Evolutionary conservation across 1,284 basidiomycete genomes (phyloP), one percentile per base, ranked within the genome.

Genomic region (Trametes versicolor): DNA sequence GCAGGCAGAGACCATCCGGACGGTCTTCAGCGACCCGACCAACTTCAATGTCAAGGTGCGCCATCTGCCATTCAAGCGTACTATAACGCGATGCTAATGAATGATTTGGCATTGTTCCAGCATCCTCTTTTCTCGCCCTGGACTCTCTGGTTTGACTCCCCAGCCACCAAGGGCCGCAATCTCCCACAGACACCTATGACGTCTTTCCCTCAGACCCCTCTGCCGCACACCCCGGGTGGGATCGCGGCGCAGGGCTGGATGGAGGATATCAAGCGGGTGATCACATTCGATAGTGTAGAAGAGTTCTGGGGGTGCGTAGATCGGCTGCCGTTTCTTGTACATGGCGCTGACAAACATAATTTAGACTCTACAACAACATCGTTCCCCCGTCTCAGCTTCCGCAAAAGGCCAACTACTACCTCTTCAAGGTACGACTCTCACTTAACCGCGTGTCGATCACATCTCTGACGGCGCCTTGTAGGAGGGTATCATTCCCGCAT

Each of bases 131-230:
- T 88, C 79, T 95, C 95, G 37, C 83, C 91, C n/a, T 98, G 96
- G 96, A 98, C 95, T 7, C 89, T 98, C 51, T 98, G 95, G 95
- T 98, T 97, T 77, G 96, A 98, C 77, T 97, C 96, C 54, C 95
- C 95, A 3, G 86, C 88, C 54, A 95, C 94, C 54, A 97, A 97
- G 79, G 90, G 90, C 62, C 87, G 92, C 64, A 93, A 92, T 78
- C 83, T 96, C 39, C 94, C 95, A 39, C 94, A 95, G 79, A 95
- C 94, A 25, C 93, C 92, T 61, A 80, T 91, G 59, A 85, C 91
- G 61, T 89, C 92, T 39, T 90, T 94, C 68, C 93, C 92, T 10
- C 88, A 88, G 74, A 93, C 91, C 0, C 91, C 91, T 15, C 65
- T 86, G 48, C 85, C 86, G 53, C 86, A 86, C 70, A 92, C 91